A percentile compares a stretch with the other conserved stretches of the same genome.
Conservation (phyloP, 768 basidiomycete species). For the Ramaria rubella region DNA sequence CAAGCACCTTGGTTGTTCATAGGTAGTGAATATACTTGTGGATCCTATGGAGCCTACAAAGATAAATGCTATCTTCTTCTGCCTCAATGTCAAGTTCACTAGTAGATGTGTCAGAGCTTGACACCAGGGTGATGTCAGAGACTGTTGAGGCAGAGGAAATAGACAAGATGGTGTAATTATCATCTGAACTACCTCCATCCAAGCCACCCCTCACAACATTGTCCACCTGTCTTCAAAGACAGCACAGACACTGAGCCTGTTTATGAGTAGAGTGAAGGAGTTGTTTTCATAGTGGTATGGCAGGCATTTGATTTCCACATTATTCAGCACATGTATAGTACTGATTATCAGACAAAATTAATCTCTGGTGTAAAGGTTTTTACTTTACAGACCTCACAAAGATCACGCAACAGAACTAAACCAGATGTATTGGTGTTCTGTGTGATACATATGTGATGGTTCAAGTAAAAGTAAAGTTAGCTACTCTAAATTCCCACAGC, state of each 20-base stretch:
- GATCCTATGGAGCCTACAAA: neutral
- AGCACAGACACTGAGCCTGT: neutral
- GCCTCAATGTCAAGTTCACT: neutral
- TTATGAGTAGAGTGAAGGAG: neutral
- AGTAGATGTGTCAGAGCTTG: neutral
- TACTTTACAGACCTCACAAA: too few species aligned
- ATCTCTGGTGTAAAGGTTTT: too few species aligned
- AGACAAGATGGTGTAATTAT: neutral
- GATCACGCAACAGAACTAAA: too few species aligned
- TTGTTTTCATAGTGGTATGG: neutral
- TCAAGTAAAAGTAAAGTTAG: too few species aligned
- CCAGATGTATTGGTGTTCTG: too few species aligned
- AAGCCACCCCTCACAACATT: neutral
- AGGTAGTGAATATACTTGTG: neutral
- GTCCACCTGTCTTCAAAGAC: neutral
- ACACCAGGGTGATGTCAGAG: neutral
- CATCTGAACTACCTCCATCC: too few species aligned
- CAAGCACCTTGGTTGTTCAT: neutral
- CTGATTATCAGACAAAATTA: too few species aligned
- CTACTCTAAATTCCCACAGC: too few species aligned
- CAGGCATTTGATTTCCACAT: too few species aligned
- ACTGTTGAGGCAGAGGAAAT: neutral
- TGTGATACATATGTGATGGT: too few species aligned
- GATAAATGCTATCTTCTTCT: neutral
- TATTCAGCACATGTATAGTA: too few species aligned